Percentiles rank a stretch among this genome's conserved stretches.
phyloP scores from a whole-genome alignment of 306 rosid genomes.

The Ormosia emarginata region DNA sequence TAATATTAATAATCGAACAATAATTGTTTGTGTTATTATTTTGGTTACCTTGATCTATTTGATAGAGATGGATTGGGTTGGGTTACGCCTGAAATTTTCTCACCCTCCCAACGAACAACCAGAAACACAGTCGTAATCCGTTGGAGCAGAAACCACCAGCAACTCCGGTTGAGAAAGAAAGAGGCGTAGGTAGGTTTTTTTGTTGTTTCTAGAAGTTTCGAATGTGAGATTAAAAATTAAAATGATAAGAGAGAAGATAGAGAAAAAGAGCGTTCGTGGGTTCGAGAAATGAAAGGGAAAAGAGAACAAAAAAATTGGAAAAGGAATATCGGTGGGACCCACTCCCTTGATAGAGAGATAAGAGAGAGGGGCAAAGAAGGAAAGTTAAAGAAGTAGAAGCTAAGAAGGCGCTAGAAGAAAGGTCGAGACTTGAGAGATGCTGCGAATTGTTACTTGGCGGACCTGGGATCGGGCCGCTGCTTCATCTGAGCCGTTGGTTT shows the following conservation, averaged over 20 bases:
- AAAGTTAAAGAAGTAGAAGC: background rate
- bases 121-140: background rate
- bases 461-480: conserved; percentile 9
- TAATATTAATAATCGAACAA: background rate
- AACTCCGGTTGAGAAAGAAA: background rate
- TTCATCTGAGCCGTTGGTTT: conserved; percentile 23
- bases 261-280: conserved; percentile 34
- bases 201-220: conserved; percentile 86
- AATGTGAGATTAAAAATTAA: conserved; percentile 20
- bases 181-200: conserved; percentile 22
- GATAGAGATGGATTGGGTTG: background rate
- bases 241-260: conserved; percentile 20
- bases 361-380: background rate
- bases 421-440: background rate
- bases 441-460: conserved; percentile 8
- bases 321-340: conserved; percentile 40
- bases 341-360: background rate
- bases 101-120: background rate
- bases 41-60: conserved; percentile 17
- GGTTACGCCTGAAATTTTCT: background rate
- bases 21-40: background rate
- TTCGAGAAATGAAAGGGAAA: conserved; percentile 51
- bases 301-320: background rate
- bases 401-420: conserved; percentile 51
- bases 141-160: background rate